Base-by-base conservation (phyloP, 2,329 filamentous ascomycete genomes). In the Graphilbum sp. region DNA sequence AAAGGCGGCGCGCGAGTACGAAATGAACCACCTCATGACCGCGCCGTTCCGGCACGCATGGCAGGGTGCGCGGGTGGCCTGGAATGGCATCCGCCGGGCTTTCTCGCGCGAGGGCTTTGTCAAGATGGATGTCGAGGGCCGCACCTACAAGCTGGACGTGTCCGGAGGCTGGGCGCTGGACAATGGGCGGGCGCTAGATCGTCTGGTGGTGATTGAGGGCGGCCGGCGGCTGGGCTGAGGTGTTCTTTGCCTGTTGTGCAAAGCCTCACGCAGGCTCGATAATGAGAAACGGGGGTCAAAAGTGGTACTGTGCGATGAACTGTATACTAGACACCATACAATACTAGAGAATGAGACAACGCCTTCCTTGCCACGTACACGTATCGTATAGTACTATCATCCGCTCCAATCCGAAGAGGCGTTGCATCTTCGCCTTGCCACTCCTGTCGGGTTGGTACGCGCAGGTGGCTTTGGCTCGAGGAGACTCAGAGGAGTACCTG, bases 91-190 rank as follows among this genome's bases (percentile, higher is more conserved):
- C 18, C 59, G 57, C 41, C 59, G 68, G 35, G 63, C 68, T 2
- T 61, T 73, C 50, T 68, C 65, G 15, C 63, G 70, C 38, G 68
- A 70, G 40, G 73, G 72, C 0, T 75, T 72, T 43, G 59, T 64
- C 30, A 58, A 60, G 40, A 56, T 78, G 36, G 53, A 51, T 37
- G 55, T 73, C 13, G 56, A 65, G 11, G 63, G 59, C 16, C 51
- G 55, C 37, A 13, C 32, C 16, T 74, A 70, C 50, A 76, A 74
- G 56, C 52, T 78, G 18, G 73, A 77, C 46, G 59, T 75, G 15
- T 60, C 59, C 3, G 62, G 63, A 30, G 72, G 69, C 1, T 75
- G 69, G 58, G 67, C 67, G 18, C 59, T 75, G 35, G 73, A 78
- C 31, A 60, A 66, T 4, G 75, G 75, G 32, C 61, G 59, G 39